phyloP scores from a whole-genome alignment of 108 stramenopile genomes.

The Tribonema minus region DNA sequence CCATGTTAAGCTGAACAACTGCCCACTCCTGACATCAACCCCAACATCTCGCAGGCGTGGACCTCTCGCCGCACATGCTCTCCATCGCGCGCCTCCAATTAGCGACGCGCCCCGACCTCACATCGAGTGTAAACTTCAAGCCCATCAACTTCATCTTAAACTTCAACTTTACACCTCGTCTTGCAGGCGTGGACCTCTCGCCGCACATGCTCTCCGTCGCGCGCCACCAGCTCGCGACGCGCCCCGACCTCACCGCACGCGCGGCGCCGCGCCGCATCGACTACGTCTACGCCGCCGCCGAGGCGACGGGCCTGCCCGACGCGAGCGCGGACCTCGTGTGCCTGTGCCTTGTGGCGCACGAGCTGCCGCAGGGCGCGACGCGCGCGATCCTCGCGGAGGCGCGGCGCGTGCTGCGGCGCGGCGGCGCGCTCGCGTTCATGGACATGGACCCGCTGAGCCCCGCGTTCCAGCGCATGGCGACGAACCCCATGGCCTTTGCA shows the following conservation, averaged over 20 bases:
- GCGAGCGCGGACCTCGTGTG: slow-evolving; percentile 45
- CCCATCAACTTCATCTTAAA: no score
- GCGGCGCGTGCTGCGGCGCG: slow-evolving; percentile 27
- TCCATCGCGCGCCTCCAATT: slow-evolving; percentile 36
- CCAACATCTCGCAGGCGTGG: slow-evolving; percentile 38
- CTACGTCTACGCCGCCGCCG: slow-evolving; percentile 52
- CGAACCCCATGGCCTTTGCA: slow-evolving; percentile 42
- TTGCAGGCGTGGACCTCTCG: slow-evolving; percentile 50
- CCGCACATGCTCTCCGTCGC: slow-evolving; percentile 56
- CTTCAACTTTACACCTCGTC: no score
- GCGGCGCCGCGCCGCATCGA: slow-evolving; percentile 7
- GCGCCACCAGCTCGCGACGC: slow-evolving; percentile 21
- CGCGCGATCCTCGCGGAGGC: slow-evolving; percentile 28
- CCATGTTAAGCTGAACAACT: no score
- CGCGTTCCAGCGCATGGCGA: slow-evolving; percentile 32
- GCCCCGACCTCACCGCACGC: slow-evolving; percentile 18
- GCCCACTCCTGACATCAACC: no score
- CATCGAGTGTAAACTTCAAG: no score
- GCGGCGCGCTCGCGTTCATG: slow-evolving; percentile 47
- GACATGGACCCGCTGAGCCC: slow-evolving; percentile 41
- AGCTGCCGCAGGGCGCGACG: background rate
- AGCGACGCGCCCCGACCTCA: slow-evolving; percentile 27
- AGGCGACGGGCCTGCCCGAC: slow-evolving; percentile 46
- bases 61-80: slow-evolving; percentile 56
- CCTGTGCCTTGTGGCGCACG: slow-evolving; percentile 38